Percentiles rank a stretch among this genome's conserved stretches.
phyloP scores from a whole-genome alignment of 768 basidiomycete genomes.

The Candolleomyces aberdarensis region DNA sequence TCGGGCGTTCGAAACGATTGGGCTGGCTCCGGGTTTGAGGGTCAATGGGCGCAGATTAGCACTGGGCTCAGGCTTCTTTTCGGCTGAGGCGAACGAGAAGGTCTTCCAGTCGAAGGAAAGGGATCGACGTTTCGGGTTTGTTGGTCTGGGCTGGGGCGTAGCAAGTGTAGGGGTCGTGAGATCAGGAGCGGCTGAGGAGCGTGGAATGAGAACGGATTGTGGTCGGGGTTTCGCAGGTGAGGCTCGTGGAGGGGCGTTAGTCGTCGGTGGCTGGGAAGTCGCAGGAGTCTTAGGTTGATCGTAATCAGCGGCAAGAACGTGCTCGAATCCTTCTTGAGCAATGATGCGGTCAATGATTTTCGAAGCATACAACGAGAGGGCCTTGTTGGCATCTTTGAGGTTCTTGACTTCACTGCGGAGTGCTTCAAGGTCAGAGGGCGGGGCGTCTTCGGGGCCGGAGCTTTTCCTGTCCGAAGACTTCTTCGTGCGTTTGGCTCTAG shows the following conservation, averaged over 20 bases:
- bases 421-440: constrained; percentile 61
- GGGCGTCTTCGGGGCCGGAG: constrained; percentile 27
- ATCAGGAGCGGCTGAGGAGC: constrained; percentile 31
- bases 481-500: constrained; percentile 48
- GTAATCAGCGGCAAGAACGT: constrained; percentile 92
- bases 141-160: background rate
- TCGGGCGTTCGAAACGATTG: constrained; percentile 56
- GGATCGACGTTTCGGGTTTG: constrained; percentile 57
- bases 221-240: constrained; percentile 49
- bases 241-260: constrained; percentile 24
- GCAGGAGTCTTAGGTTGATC: constrained; percentile 54
- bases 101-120: constrained; percentile 83
- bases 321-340: constrained; percentile 94
- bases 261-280: constrained; percentile 24
- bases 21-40: constrained; percentile 56
- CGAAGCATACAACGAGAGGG: constrained; percentile 89
- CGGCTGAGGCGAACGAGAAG: constrained; percentile 48
- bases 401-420: constrained; percentile 85
- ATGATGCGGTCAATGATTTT: constrained; percentile 99
- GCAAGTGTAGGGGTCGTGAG: constrained; percentile 18
- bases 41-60: constrained; percentile 66
- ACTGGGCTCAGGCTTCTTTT: constrained; percentile 51
- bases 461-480: constrained; percentile 40
- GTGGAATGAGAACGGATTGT: constrained; percentile 56
- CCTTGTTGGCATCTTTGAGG: constrained; percentile 94